Evolutionary conservation across 805 yeast species (phyloP).

Genomic region (Naumovozyma baii): DNA sequence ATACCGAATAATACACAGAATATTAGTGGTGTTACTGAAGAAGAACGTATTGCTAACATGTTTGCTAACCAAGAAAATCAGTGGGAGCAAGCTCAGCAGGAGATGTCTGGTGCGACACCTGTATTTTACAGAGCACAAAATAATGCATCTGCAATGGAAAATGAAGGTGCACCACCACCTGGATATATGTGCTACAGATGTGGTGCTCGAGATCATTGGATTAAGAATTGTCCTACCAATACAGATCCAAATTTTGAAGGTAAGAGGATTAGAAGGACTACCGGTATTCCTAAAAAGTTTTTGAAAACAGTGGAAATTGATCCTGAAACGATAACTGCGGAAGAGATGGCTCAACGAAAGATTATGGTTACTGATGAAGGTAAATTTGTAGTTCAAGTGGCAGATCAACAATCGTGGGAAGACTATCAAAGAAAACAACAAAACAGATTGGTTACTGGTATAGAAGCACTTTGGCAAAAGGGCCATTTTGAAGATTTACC

Average conservation of each 20-base stretch:
- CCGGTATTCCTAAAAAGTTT: constrained; percentile 94
- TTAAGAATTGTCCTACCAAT: constrained; percentile 89
- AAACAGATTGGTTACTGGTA: constrained; percentile 27
- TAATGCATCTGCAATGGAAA: constrained; percentile 20
- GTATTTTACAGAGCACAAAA: constrained; percentile 43
- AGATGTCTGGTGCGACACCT: constrained; percentile 76
- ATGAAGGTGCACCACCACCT: constrained; percentile 77
- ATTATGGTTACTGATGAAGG: constrained; percentile 91
- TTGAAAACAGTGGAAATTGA: constrained; percentile 64
- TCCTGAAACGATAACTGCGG: constrained; percentile 48
- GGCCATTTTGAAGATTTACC: constrained; percentile 38
- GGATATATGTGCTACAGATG: constrained; percentile 95
- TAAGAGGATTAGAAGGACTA: constrained; percentile 78
- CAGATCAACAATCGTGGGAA: constrained; percentile 87
- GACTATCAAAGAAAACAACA: constrained; percentile 61
- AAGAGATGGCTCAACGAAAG: constrained; percentile 44
- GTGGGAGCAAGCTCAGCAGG: constrained; percentile 92
- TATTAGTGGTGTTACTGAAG: constrained; percentile 54
- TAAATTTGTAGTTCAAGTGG: constrained; percentile 89
- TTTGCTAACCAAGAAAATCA: constrained; percentile 87
- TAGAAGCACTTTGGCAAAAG: constrained; percentile 40
- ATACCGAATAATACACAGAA: background rate
- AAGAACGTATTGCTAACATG: constrained; percentile 82
- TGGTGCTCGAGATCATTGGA: constrained; percentile 94
- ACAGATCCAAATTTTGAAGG: constrained; percentile 92